A percentile compares a stretch with the other conserved stretches of the same genome.
Evolutionary conservation across 2,329 filamentous ascomycete genomes (phyloP).

Genomic region (Colletotrichum coccodes): DNA sequence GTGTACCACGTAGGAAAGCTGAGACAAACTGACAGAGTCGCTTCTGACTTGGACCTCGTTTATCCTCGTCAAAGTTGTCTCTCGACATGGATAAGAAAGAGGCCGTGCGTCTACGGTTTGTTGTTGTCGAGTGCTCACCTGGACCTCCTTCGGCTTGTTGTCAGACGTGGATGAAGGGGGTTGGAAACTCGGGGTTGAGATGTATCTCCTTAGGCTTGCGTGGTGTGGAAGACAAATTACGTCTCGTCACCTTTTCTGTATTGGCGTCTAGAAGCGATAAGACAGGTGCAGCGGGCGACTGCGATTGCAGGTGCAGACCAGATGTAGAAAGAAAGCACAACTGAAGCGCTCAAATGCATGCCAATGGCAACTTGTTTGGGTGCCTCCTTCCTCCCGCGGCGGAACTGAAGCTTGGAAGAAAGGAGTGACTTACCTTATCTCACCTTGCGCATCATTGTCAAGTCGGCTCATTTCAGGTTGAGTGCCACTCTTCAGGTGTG

Average conservation of each 20-base stretch:
- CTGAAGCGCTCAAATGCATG: neutral
- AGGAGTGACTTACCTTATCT: neutral
- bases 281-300: neutral
- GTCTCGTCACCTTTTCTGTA: neutral
- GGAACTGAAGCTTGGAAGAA: neutral
- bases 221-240: neutral
- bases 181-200: neutral
- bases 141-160: neutral
- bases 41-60: neutral
- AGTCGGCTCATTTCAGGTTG: neutral
- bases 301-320: neutral
- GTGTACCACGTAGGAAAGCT: neutral
- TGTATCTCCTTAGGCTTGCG: neutral
- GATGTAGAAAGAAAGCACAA: neutral
- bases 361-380: neutral
- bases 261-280: neutral
- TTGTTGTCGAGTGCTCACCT: neutral
- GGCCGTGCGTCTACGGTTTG: neutral
- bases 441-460: neutral
- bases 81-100: neutral
- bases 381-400: neutral
- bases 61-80: neutral
- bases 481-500: neutral
- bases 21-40: neutral
- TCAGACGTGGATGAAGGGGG: neutral